Conservation (phyloP, 331 rosid genomes). For the Malus hybrid region DNA sequence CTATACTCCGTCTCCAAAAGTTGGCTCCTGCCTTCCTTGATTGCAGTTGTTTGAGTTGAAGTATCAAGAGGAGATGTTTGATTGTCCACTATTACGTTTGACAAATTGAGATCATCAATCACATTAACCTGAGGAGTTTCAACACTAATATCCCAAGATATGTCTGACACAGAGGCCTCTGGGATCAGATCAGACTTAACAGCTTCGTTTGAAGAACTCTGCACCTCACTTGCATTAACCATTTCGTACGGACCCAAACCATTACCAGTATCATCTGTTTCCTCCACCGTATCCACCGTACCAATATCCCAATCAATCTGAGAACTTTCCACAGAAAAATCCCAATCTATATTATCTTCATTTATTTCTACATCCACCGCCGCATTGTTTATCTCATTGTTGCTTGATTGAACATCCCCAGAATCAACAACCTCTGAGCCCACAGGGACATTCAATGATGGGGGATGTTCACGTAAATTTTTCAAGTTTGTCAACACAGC, state of each 20-base stretch:
- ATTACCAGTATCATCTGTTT: constrained; percentile 62
- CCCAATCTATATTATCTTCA: constrained; percentile 80
- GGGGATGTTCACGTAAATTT: constrained; percentile 52
- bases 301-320: constrained; percentile 95
- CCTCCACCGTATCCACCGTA: constrained; percentile 35
- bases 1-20: constrained; percentile 85
- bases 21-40: constrained; percentile 63
- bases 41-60: constrained; percentile 33
- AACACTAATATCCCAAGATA: constrained; percentile 86
- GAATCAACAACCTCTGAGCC: constrained; percentile 52
- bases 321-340: constrained; percentile 68
- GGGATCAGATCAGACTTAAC: constrained; percentile 35
- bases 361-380: constrained; percentile 18
- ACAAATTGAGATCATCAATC: constrained; percentile 53
- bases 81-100: constrained; percentile 31
- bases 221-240: constrained; percentile 66
- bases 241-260: constrained; percentile 94
- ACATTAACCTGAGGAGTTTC: constrained; percentile 72
- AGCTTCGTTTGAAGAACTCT: constrained; percentile 37
- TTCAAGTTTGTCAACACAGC: constrained; percentile 48
- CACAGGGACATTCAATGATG: constrained; percentile 63
- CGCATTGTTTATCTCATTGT: constrained; percentile 31
- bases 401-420: constrained; percentile 29
- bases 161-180: constrained; percentile 34
- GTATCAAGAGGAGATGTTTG: constrained; percentile 36